These are phyloP conservation scores for Glycyrrhiza uralensis DNA, from an alignment of 306 rosid genomes.

Conservation along the genomic window DNA sequence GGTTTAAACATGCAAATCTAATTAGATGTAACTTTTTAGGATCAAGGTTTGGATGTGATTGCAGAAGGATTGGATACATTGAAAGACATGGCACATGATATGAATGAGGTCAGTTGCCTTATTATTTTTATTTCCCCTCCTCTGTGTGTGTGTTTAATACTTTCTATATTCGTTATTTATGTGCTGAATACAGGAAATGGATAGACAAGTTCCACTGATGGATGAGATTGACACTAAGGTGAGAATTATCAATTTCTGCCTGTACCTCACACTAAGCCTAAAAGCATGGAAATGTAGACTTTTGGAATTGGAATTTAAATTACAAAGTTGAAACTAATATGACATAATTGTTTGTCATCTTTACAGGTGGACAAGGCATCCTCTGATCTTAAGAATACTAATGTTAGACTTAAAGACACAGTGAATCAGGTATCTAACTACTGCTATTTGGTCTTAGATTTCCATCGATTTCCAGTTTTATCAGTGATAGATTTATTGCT, in stretches of 20 bases:
- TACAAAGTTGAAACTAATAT: slow-evolving; percentile 18
- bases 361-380: slow-evolving; percentile 86
- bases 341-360: slow-evolving; percentile 25
- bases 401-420: slow-evolving; percentile 89
- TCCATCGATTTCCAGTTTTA: background rate
- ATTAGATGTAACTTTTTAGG: slow-evolving; percentile 43
- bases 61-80: slow-evolving; percentile 92
- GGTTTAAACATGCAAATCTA: slow-evolving; percentile 22
- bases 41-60: slow-evolving; percentile 95
- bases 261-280: background rate
- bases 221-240: slow-evolving; percentile 98
- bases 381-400: slow-evolving; percentile 93
- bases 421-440: slow-evolving; percentile 74
- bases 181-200: slow-evolving; percentile 65
- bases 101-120: slow-evolving; percentile 79
- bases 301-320: background rate
- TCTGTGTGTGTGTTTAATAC: background rate
- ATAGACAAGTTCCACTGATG: slow-evolving; percentile 98
- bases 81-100: slow-evolving; percentile 95
- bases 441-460: slow-evolving; percentile 3
- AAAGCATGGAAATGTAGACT: background rate
- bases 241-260: slow-evolving; percentile 17
- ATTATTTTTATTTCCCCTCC: background rate
- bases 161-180: slow-evolving; percentile 1
- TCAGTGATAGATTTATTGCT: slow-evolving; percentile 16